A percentile compares a stretch with the other conserved stretches of the same genome.
phyloP scores from a whole-genome alignment of 495 filamentous ascomycete species.

The Penicillium chermesinum region DNA sequence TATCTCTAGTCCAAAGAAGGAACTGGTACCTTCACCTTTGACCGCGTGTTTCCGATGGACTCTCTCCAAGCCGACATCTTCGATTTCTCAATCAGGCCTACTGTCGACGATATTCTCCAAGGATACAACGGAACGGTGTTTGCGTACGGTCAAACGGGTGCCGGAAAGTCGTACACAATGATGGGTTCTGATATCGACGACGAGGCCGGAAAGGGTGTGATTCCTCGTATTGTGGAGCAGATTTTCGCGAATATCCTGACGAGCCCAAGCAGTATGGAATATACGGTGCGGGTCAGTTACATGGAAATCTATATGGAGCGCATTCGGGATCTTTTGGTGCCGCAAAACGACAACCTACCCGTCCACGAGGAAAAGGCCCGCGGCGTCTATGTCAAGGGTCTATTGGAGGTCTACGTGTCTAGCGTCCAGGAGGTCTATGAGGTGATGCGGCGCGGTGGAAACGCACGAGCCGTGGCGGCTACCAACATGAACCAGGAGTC shows the following conservation, averaged over 20 bases:
- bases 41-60: conserved; percentile 92
- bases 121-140: conserved; percentile 99
- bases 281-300: conserved; percentile 94
- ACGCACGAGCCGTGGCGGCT: conserved; percentile 85
- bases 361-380: conserved; percentile 95
- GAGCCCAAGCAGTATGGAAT: conserved; percentile 91
- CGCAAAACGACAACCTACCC: conserved; percentile 91
- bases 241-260: conserved; percentile 92
- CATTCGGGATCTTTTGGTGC: conserved; percentile 87
- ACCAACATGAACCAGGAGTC: conserved; percentile 99
- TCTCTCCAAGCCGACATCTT: conserved; percentile 87
- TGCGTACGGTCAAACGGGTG: conserved; percentile 96
- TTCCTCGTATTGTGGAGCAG: conserved; percentile 95
- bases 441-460: conserved; percentile 90
- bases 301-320: conserved; percentile 99
- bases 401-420: conserved; percentile 92
- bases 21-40: conserved; percentile 86
- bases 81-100: conserved; percentile 91
- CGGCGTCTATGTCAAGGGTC: conserved; percentile 94
- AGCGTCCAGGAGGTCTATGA: conserved; percentile 95
- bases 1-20: conserved; percentile 71
- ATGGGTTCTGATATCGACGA: conserved; percentile 97
- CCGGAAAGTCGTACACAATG: conserved; percentile 99
- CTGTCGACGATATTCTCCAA: conserved; percentile 96
- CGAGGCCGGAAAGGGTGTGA: conserved; percentile 82